These are phyloP conservation scores for Brachypodium distachyon DNA, from an alignment of 202 grass and related monocot genomes.

Conservation along the genomic window DNA sequence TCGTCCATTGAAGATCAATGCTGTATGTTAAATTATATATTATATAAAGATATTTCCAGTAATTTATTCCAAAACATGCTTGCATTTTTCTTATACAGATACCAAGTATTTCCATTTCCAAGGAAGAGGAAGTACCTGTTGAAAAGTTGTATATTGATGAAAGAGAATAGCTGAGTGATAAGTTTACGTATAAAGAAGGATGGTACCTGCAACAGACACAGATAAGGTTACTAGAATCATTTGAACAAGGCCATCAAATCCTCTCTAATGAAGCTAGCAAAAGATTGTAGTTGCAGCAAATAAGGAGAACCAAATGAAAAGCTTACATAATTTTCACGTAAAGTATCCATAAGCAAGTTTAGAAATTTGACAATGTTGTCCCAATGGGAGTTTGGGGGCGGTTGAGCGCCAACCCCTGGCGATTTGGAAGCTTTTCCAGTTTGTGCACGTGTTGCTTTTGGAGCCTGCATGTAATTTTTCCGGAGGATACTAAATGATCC, in stretches of 20 bases:
- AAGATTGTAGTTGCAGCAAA: neutral
- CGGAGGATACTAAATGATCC: neutral
- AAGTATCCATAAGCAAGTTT: constrained; percentile 63
- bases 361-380: constrained; percentile 86
- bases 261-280: neutral
- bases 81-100: neutral
- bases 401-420: constrained; percentile 44
- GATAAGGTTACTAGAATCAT: constrained; percentile 17
- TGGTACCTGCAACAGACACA: constrained; percentile 60
- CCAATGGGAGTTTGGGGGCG: constrained; percentile 59
- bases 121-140: constrained; percentile 62
- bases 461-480: constrained; percentile 53
- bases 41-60: neutral
- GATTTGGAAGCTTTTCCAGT: constrained; percentile 64
- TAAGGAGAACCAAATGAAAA: constrained; percentile 14
- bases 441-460: constrained; percentile 71
- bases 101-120: neutral
- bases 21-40: neutral
- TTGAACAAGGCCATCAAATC: neutral
- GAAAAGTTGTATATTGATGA: constrained; percentile 97
- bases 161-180: constrained; percentile 88
- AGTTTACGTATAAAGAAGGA: constrained; percentile 98
- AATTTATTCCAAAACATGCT: constrained; percentile 3
- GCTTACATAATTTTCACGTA: constrained; percentile 71
- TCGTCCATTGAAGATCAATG: neutral